Evolutionary conservation across 2,329 filamentous ascomycete species (phyloP), one percentile per base, ranked within the genome.

Genomic region (Aspergillus tubingensis): DNA sequence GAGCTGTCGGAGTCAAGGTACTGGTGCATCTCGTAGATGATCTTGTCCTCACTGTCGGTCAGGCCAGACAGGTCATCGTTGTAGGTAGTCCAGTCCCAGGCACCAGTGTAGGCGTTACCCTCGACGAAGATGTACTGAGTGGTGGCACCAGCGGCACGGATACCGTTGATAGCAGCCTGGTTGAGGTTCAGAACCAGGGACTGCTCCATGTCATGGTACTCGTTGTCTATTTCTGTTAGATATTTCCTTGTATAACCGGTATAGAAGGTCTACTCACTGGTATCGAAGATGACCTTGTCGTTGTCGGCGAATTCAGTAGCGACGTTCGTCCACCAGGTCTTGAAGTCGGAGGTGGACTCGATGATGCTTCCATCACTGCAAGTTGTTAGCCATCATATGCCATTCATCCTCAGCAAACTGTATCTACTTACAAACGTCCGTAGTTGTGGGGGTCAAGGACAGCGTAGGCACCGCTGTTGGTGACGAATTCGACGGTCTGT

Each of bases 181-280:
- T 88, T 88, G 48, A 88, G 83, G 66, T 82, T 73, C 11, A 84
- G 76, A 10, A 88, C 85, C 11, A 87, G 80, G 1, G 72, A 73
- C 72, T 87, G 84, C 68, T 86, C 83, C 81, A 88, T 86, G 70
- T 83, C 82, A 71, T 88, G 80, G 73, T 85, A 88, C 78, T 89
- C 86, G 74, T 88, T 89, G 81, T 88, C 68, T 78, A 68, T 32
- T 23, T 13, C 17, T 65, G 23, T 61, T 38, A 39, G 61, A 30
- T 48, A 32, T n/a, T 80, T 83, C 64, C 8, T 62, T 57, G 49
- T 63, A 67, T 17, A 63, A 62, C 61, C 1, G 19, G 2, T 7
- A 7, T 7, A n/a, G 8, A 13, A 32, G 10, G 5, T 10, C 43
- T 15, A 23, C 69, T 57, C 64, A 75, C 70, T 88, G 65, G 84